A percentile compares a stretch with the other conserved stretches of the same genome.
Evolutionary conservation across 495 filamentous ascomycete genomes (phyloP).

Genomic region (Annulohypoxylon stygium): DNA sequence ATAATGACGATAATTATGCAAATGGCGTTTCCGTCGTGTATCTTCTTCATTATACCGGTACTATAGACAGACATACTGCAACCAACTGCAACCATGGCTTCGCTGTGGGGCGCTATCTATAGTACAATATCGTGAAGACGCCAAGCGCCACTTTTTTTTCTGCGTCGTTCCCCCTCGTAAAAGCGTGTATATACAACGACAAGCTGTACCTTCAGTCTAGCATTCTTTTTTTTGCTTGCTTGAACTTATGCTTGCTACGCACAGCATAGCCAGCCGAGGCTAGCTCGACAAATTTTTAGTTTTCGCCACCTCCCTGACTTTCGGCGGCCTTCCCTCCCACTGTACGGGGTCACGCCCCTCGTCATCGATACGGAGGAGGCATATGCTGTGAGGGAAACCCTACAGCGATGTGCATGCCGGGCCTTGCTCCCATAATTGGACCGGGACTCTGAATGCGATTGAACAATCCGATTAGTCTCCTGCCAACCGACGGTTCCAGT

Average conservation of each 20-base stretch:
- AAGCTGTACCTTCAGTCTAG: conserved; percentile 27
- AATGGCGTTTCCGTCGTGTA: conserved; percentile 45
- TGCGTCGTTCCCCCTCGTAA: conserved; percentile 28
- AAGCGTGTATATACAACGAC: conserved; percentile 42
- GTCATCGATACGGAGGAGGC: conserved; percentile 40
- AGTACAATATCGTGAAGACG: conserved; percentile 45
- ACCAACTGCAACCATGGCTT: conserved; percentile 20
- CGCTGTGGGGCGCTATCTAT: conserved; percentile 42
- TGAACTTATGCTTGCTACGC: conserved; percentile 31
- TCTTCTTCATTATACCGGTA: conserved; percentile 46
- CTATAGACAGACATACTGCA: conserved; percentile 25
- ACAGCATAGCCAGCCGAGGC: conserved; percentile 43
- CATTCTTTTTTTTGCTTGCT: conserved; percentile 20
- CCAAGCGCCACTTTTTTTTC: conserved; percentile 27
- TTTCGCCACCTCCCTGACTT: conserved; percentile 31
- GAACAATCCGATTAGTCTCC: conserved; percentile 82
- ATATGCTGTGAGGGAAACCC: conserved; percentile 52
- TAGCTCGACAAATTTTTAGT: conserved; percentile 27
- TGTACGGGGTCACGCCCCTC: conserved; percentile 20
- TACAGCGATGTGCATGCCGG: conserved; percentile 42
- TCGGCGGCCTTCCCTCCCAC: conserved; percentile 14
- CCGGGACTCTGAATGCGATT: conserved; percentile 66
- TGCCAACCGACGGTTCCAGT: conserved; percentile 85
- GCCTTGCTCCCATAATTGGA: conserved; percentile 44
- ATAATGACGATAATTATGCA: conserved; percentile 44